These are phyloP conservation scores for Isoetes taiwanensis DNA, from an alignment of 75 land plant species.

Conservation along the genomic window DNA sequence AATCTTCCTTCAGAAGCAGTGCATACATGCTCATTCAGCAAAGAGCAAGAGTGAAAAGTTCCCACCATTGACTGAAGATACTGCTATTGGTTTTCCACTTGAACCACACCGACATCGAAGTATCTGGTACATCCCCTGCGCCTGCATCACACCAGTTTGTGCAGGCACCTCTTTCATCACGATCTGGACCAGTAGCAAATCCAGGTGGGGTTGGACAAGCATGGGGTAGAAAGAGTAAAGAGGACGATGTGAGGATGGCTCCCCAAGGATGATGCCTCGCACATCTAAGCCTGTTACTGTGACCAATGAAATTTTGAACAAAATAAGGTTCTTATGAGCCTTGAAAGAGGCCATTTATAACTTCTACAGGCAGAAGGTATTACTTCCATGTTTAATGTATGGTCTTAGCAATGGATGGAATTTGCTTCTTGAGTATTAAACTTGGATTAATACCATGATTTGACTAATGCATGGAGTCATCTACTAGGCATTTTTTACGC, in stretches of 20 bases:
- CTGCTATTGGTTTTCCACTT: conserved; percentile 30
- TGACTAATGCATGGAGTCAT: no score
- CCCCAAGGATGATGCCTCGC: conserved; percentile 18
- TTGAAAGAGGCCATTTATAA: no score
- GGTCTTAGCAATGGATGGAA: no score
- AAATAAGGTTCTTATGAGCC: no score
- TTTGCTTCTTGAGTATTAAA: no score
- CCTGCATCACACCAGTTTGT: conserved; percentile 20
- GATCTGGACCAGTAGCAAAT: conserved; percentile 48
- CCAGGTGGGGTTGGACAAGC: conserved; percentile 28
- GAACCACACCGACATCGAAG: conserved; percentile 23
- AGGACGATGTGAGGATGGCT: conserved; percentile 26
- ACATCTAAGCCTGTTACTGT: conserved; percentile 16
- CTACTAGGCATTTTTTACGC: no score
- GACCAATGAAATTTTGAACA: no score
- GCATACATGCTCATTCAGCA: conserved; percentile 22
- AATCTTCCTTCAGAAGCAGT: conserved; percentile 37
- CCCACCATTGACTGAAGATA: conserved; percentile 26
- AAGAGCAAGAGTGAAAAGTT: conserved; percentile 38
- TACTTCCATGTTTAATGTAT: no score
- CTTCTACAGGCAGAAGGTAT: no score
- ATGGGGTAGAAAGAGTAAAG: conserved; percentile 25
- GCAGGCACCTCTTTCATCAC: conserved; percentile 24
- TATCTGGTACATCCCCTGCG: conserved; percentile 8
- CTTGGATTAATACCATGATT: no score